Evolutionary conservation across 139 green algal species (phyloP).

Genomic region (Picocystis salinarum): DNA sequence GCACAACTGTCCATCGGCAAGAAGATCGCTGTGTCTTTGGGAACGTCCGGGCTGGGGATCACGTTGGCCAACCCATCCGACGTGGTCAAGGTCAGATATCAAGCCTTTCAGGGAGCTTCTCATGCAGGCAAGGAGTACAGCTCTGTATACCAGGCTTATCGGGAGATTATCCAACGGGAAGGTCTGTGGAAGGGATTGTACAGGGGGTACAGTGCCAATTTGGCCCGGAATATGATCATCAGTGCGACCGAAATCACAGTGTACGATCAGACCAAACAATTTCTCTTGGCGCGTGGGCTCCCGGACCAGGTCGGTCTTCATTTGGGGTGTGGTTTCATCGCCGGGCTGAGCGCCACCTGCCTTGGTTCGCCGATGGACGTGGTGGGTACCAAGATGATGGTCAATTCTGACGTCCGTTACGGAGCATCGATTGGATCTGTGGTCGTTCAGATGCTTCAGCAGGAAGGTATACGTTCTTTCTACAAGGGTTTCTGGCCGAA

Average conservation of each 20-base stretch:
- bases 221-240: constrained; percentile 18
- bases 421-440: neutral
- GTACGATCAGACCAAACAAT: constrained; percentile 16
- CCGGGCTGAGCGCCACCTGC: constrained; percentile 16
- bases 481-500: constrained; percentile 22
- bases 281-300: neutral
- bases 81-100: constrained; percentile 16
- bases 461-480: constrained; percentile 15
- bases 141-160: neutral
- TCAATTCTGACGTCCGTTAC: constrained; percentile 1
- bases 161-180: constrained; percentile 1
- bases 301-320: constrained; percentile 12
- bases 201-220: constrained; percentile 15
- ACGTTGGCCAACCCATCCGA: constrained; percentile 14
- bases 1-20: neutral
- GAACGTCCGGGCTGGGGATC: constrained; percentile 5
- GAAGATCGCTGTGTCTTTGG: neutral
- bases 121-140: neutral
- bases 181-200: constrained; percentile 12
- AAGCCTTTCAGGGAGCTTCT: neutral
- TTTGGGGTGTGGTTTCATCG: constrained; percentile 9
- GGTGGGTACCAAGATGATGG: constrained; percentile 16
- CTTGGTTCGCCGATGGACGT: constrained; percentile 20
- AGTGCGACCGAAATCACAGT: constrained; percentile 17
- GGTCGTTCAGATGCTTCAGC: constrained; percentile 8